Evolutionary conservation across 768 basidiomycete genomes (phyloP).

Genomic region (Astraeus odoratus): DNA sequence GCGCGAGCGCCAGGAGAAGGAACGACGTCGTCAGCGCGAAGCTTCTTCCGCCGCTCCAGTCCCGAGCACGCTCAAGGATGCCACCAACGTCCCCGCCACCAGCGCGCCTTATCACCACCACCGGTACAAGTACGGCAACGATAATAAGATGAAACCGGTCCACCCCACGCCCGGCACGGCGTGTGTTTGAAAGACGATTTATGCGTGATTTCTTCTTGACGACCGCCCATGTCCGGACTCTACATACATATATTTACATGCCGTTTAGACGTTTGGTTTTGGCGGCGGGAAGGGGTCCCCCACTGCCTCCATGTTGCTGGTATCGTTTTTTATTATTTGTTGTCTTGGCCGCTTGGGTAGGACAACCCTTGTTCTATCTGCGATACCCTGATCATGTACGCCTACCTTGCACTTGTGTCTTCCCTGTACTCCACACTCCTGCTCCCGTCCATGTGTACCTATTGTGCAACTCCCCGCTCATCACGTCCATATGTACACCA

Average conservation of each 20-base stretch:
- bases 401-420: neutral
- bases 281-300: neutral
- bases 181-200: slow-evolving; percentile 6
- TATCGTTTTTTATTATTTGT: neutral
- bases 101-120: slow-evolving; percentile 7
- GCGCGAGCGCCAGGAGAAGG: slow-evolving; percentile 34
- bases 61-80: slow-evolving; percentile 21
- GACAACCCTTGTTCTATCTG: neutral
- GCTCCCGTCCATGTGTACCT: neutral
- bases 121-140: slow-evolving; percentile 12
- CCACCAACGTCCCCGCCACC: slow-evolving; percentile 18
- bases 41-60: slow-evolving; percentile 2
- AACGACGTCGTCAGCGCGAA: slow-evolving; percentile 24
- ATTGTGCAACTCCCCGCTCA: neutral
- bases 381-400: slow-evolving; percentile 1
- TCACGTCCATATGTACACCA: slow-evolving; percentile 1
- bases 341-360: neutral
- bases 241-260: neutral
- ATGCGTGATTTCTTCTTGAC: neutral
- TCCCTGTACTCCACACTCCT: neutral
- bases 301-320: neutral
- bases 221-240: no score
- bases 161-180: slow-evolving; percentile 12
- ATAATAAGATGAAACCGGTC: slow-evolving; percentile 11
- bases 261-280: neutral